These are phyloP conservation scores for Hygrocybe coccinea DNA, from an alignment of 768 basidiomycete species.

Conservation along the genomic window DNA sequence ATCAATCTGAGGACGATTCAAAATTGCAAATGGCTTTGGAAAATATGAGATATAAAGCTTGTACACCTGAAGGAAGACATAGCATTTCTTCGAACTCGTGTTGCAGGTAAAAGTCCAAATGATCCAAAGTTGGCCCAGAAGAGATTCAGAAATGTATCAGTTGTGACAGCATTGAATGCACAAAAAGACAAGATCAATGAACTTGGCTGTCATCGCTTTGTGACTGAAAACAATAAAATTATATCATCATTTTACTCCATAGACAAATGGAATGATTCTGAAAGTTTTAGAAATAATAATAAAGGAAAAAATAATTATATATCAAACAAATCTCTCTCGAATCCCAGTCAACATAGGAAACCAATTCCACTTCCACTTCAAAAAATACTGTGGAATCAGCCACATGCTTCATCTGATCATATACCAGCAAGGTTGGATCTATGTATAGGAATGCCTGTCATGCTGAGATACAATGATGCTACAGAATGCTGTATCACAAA, in stretches of 20 bases:
- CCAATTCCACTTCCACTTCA: not conserved
- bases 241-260: slow-evolving; percentile 27
- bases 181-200: slow-evolving; percentile 31
- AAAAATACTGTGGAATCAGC: not conserved
- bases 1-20: slow-evolving; percentile 22
- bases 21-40: slow-evolving; percentile 25
- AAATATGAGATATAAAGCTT: slow-evolving; percentile 26
- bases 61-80: slow-evolving; percentile 24
- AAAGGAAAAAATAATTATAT: not conserved
- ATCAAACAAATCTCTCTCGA: not conserved
- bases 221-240: slow-evolving; percentile 22
- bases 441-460: slow-evolving; percentile 32
- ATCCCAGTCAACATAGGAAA: not conserved
- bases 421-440: slow-evolving; percentile 28
- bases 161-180: slow-evolving; percentile 29
- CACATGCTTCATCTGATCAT: slow-evolving; percentile 10
- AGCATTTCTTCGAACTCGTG: slow-evolving; percentile 14
- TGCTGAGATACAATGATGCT: slow-evolving; percentile 26
- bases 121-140: slow-evolving; percentile 4
- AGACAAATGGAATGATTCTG: not conserved
- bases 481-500: too few species aligned
- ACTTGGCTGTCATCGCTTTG: slow-evolving; percentile 25
- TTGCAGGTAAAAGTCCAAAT: slow-evolving; percentile 5
- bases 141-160: slow-evolving; percentile 27
- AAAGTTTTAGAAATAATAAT: not conserved